Evolutionary conservation across 2,329 filamentous ascomycete genomes (phyloP).

Genomic region (Torrubiellomyces zombiae): DNA sequence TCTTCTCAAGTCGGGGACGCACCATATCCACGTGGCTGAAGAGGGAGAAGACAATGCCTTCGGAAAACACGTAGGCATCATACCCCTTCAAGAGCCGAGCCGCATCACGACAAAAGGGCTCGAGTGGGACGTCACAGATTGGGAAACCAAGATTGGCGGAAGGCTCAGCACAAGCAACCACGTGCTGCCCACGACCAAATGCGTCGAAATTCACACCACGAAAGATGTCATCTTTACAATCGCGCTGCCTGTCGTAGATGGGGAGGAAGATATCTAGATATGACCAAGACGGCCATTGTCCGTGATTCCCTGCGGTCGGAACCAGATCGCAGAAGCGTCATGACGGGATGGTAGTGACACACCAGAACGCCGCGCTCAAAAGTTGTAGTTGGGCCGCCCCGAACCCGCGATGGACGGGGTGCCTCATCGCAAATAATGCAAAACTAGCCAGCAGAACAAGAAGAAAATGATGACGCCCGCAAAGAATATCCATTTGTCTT

Average conservation of each 20-base stretch:
- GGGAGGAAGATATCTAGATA: conserved; percentile 16
- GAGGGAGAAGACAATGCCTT: conserved; percentile 35
- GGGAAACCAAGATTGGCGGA: conserved; percentile 62
- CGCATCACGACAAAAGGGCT: conserved; percentile 66
- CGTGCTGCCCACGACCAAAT: conserved; percentile 38
- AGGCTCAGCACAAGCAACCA: conserved; percentile 70
- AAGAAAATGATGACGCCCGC: conserved; percentile 76
- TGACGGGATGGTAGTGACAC: too few relatives aligned
- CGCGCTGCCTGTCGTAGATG: conserved; percentile 31
- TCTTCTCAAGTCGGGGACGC: conserved; percentile 52
- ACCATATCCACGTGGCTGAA: conserved; percentile 48
- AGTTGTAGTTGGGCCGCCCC: too few relatives aligned
- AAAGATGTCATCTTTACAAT: conserved; percentile 60
- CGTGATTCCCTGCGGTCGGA: too few relatives aligned
- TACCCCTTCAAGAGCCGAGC: conserved; percentile 67
- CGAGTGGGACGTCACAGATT: conserved; percentile 79
- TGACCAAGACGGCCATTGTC: too few relatives aligned
- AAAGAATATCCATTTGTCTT: conserved; percentile 98
- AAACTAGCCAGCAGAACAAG: conserved; percentile 75
- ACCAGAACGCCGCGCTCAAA: conserved; percentile 5
- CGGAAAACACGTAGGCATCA: conserved; percentile 67
- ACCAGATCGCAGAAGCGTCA: too few relatives aligned
- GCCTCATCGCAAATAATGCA: conserved; percentile 57
- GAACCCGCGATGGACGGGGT: too few relatives aligned
- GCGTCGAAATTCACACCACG: conserved; percentile 45